Evolutionary conservation across 2,329 filamentous ascomycete genomes (phyloP).

Genomic region (Trichoderma sp.): DNA sequence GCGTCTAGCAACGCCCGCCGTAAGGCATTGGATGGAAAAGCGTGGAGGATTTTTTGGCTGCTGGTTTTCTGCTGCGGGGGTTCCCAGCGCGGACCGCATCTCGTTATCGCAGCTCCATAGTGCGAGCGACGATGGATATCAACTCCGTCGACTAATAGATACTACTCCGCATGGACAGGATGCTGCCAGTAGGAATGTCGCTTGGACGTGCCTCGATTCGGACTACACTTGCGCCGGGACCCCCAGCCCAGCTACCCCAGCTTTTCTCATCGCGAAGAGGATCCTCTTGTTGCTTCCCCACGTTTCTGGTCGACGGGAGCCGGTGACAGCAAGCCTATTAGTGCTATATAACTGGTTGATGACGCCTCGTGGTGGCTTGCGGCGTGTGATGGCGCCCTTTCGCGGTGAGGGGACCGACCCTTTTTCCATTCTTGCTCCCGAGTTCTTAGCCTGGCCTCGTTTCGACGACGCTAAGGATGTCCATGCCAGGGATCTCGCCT

Average conservation of each 20-base stretch:
- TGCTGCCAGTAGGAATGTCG: neutral
- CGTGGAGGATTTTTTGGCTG: constrained; percentile 3
- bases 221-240: neutral
- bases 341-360: neutral
- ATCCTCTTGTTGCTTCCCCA: constrained; percentile 7
- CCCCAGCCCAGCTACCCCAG: constrained; percentile 10
- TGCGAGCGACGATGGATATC: constrained; percentile 7
- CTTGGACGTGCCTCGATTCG: neutral
- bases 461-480: neutral
- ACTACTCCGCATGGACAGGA: neutral
- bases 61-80: constrained; percentile 5
- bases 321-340: neutral
- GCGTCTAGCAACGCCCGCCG: neutral
- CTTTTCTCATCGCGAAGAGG: constrained; percentile 6
- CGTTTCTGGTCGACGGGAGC: neutral
- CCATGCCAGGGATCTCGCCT: constrained; percentile 8
- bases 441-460: neutral
- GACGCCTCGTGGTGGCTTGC: neutral
- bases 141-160: neutral
- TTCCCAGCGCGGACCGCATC: neutral
- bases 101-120: constrained; percentile 23
- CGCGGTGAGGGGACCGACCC: neutral
- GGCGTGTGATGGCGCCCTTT: too few species aligned
- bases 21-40: neutral
- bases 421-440: neutral